Conservation (phyloP, 169 alveolate species). For the Toxoplasma gondii region DNA sequence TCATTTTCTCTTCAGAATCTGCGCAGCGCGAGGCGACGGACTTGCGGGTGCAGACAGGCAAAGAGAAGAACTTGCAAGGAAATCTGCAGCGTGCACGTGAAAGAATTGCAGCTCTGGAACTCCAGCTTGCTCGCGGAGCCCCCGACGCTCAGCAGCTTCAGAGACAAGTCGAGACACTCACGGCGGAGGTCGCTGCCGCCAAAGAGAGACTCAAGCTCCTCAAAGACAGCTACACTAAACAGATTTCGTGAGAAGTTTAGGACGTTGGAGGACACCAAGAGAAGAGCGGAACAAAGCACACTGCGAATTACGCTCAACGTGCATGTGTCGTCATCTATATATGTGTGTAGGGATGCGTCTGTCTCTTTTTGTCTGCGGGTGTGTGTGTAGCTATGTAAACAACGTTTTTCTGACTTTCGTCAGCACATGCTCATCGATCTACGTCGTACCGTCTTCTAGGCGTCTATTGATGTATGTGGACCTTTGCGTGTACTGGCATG, state of each 20-base stretch:
- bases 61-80: background rate
- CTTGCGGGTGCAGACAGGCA: background rate
- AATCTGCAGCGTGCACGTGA: background rate
- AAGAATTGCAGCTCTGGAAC: background rate
- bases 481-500: too few species aligned
- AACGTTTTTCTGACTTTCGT: too few species aligned
- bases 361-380: too few species aligned
- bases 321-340: background rate
- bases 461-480: too few species aligned
- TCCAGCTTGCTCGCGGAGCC: conserved; percentile 10
- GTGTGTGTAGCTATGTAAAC: too few species aligned
- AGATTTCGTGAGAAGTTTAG: background rate
- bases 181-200: background rate
- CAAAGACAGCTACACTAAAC: background rate
- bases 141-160: conserved; percentile 21
- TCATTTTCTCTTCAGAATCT: background rate
- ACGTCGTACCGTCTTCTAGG: too few species aligned
- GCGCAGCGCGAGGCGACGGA: conserved; percentile 6
- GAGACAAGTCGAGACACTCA: conserved; percentile 3
- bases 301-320: background rate
- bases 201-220: background rate
- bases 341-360: background rate
- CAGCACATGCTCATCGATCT: too few species aligned
- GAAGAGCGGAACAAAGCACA: background rate
- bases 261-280: background rate